These are phyloP conservation scores for Talaromyces pinophilus DNA, from an alignment of 2,329 filamentous ascomycete genomes.

Conservation along the genomic window DNA sequence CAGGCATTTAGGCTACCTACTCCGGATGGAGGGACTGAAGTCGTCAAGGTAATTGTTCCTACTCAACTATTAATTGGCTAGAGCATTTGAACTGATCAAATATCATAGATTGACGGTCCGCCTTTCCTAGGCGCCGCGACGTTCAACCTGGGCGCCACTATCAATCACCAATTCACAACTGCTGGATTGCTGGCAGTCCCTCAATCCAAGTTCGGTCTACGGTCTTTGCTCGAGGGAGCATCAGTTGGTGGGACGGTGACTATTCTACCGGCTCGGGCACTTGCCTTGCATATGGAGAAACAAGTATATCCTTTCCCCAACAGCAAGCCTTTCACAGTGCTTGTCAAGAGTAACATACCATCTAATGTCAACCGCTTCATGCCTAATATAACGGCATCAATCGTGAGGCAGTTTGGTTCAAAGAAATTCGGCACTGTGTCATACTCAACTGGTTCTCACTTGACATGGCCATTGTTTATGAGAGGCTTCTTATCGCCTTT, in stretches of 20 bases:
- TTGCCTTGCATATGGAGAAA: conserved; percentile 36
- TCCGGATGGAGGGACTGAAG: conserved; percentile 32
- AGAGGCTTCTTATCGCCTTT: conserved; percentile 30
- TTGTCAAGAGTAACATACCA: conserved; percentile 33
- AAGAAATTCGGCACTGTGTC: conserved; percentile 36
- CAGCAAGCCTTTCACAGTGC: conserved; percentile 36
- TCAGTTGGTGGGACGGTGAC: conserved; percentile 31
- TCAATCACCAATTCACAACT: conserved; percentile 34
- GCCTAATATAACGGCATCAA: conserved; percentile 36
- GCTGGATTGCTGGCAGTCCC: conserved; percentile 33
- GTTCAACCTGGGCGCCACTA: conserved; percentile 37
- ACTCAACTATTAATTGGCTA: background rate
- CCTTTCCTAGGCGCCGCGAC: conserved; percentile 31
- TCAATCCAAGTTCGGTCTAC: conserved; percentile 27
- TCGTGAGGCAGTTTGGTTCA: conserved; percentile 35
- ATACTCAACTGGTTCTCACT: conserved; percentile 42
- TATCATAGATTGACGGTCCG: conserved; percentile 34
- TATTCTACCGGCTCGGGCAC: conserved; percentile 35
- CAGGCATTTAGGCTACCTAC: conserved; percentile 30
- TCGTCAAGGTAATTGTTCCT: conserved; percentile 30
- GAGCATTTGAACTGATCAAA: background rate
- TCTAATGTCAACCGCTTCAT: conserved; percentile 32
- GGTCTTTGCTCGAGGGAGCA: conserved; percentile 37
- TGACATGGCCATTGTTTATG: conserved; percentile 35
- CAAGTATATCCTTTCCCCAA: conserved; percentile 33